phyloP scores from a whole-genome alignment of 352 stramenopile species.

The Pythium phragmiticola region DNA sequence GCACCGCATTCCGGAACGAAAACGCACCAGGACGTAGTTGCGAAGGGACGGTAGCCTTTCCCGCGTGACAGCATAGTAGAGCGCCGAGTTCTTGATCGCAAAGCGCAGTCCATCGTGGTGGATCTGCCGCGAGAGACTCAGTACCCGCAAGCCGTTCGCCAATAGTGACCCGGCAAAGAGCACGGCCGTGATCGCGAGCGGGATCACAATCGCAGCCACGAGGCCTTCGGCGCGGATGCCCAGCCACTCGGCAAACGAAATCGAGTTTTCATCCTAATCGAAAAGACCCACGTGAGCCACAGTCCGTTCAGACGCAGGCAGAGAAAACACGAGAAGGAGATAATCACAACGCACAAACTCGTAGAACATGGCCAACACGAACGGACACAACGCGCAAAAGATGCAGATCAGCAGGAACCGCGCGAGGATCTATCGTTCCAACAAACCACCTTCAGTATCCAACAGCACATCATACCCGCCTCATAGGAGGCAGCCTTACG shows the following conservation, averaged over 20 bases:
- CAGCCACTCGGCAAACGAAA: slow-evolving; percentile 84
- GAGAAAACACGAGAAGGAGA: background rate
- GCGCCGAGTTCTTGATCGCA: slow-evolving; percentile 78
- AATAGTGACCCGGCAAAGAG: slow-evolving; percentile 81
- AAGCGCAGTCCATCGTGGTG: slow-evolving; percentile 70
- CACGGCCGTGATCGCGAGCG: slow-evolving; percentile 64
- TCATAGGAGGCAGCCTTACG: slow-evolving; percentile 26
- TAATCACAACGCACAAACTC: slow-evolving; percentile 53
- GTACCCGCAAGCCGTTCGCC: slow-evolving; percentile 66
- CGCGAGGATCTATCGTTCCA: slow-evolving; percentile 62
- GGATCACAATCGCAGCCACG: slow-evolving; percentile 51
- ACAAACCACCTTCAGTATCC: background rate
- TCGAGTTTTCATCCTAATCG: slow-evolving; percentile 63
- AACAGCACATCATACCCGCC: background rate
- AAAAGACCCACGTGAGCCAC: background rate
- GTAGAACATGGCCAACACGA: slow-evolving; percentile 80
- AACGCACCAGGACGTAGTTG: slow-evolving; percentile 76
- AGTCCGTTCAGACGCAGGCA: background rate
- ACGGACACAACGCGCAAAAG: slow-evolving; percentile 80
- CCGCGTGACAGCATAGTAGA: slow-evolving; percentile 76
- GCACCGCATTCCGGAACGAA: too few species aligned
- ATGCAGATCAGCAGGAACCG: slow-evolving; percentile 89
- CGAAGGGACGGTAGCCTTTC: slow-evolving; percentile 75
- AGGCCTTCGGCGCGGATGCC: slow-evolving; percentile 73
- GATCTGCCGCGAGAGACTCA: slow-evolving; percentile 79